Conservation (phyloP, 2,329 filamentous ascomycete genomes). For the Fusarium scirpi region DNA sequence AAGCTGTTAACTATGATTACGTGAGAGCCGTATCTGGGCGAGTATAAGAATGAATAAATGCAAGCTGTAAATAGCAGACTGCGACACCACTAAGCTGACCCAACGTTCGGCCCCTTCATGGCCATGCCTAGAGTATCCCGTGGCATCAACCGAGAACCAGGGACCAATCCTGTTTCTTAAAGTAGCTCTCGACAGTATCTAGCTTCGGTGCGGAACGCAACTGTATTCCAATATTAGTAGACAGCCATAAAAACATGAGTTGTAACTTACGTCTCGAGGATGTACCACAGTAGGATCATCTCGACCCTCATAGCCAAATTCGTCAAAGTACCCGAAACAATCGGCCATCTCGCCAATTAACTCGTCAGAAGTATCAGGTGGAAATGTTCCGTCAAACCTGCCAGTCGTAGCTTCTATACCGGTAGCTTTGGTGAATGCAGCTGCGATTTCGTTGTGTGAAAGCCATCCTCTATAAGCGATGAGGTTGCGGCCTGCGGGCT, state of each 20-base stretch:
- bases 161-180: conserved; percentile 32
- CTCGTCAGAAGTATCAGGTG: background rate
- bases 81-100: background rate
- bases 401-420: conserved; percentile 13
- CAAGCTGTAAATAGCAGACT: background rate
- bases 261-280: conserved; percentile 18
- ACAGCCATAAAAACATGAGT: fast-evolving
- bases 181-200: conserved; percentile 11
- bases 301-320: conserved; percentile 34
- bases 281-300: conserved; percentile 30
- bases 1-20: background rate
- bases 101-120: background rate
- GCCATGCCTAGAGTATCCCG: too few relatives aligned
- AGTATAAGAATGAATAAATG: background rate
- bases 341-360: conserved; percentile 18
- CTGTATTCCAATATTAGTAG: conserved; percentile 4
- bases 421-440: conserved; percentile 33
- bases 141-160: conserved; percentile 13
- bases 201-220: conserved; percentile 10
- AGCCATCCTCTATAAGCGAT: conserved; percentile 45
- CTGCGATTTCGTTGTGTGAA: conserved; percentile 27
- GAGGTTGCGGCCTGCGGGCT: conserved; percentile 37
- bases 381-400: background rate
- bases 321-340: conserved; percentile 25
- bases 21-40: background rate